Conservation (phyloP, 1,284 basidiomycete species). For the Puccinia coronata region DNA sequence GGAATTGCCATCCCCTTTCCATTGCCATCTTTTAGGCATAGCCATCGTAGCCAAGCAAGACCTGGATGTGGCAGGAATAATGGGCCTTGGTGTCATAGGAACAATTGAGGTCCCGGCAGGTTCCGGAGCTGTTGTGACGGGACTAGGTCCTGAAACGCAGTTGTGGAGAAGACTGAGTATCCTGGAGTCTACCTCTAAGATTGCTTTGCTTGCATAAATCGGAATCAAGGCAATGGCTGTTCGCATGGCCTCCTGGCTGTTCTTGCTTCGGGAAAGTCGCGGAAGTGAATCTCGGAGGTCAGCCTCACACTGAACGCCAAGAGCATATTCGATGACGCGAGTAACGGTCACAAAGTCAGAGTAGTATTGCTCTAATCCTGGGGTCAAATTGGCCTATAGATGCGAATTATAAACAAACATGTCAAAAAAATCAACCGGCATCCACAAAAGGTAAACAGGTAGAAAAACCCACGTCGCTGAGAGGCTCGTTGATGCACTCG, state of each 20-base stretch:
- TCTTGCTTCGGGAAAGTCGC: constrained; percentile 16
- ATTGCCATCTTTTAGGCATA: constrained; percentile 48
- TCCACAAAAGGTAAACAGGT: neutral
- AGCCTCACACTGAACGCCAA: constrained; percentile 63
- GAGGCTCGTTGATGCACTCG: constrained; percentile 72
- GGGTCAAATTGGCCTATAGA: constrained; percentile 37
- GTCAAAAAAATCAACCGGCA: no score
- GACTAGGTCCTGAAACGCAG: neutral
- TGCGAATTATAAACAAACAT: neutral
- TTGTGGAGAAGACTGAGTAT: neutral
- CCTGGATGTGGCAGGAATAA: neutral
- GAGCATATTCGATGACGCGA: constrained; percentile 67
- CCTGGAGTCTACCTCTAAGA: constrained; percentile 17
- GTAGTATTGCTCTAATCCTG: constrained; percentile 64
- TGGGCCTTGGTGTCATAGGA: neutral
- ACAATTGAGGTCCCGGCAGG: neutral
- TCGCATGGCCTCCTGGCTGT: constrained; percentile 10
- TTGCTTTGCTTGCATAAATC: constrained; percentile 39
- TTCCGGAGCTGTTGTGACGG: neutral
- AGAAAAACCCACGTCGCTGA: constrained; percentile 16
- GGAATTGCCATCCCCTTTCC: constrained; percentile 20
- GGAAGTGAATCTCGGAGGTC: constrained; percentile 23
- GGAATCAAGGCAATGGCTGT: constrained; percentile 36
- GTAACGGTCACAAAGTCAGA: constrained; percentile 70
- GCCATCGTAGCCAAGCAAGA: constrained; percentile 47